phyloP scores from a whole-genome alignment of 441 rosid genomes.

The Populus hybrid region DNA sequence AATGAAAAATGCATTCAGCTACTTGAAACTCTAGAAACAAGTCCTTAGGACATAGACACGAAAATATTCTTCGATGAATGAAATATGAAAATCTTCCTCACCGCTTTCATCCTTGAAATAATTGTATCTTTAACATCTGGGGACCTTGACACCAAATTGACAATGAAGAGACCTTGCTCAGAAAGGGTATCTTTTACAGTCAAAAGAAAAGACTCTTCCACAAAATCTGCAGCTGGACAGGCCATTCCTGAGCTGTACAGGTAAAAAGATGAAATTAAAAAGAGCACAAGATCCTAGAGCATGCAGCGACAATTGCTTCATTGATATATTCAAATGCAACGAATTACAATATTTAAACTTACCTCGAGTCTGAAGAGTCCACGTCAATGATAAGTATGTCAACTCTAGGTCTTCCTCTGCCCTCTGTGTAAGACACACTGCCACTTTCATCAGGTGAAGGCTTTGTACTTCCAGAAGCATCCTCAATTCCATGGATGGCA shows the following conservation, averaged over 20 bases:
- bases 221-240: slow-evolving; percentile 87
- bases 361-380: slow-evolving; percentile 90
- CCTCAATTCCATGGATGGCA: slow-evolving; percentile 16
- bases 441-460: slow-evolving; percentile 30
- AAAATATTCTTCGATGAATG: background rate
- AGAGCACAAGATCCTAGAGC: background rate
- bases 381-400: slow-evolving; percentile 85
- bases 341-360: background rate
- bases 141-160: slow-evolving; percentile 89
- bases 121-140: slow-evolving; percentile 61
- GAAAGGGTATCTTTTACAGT: slow-evolving; percentile 62
- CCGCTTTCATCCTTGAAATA: slow-evolving; percentile 75
- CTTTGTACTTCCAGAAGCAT: slow-evolving; percentile 17
- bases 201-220: slow-evolving; percentile 72
- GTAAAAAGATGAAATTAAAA: slow-evolving; percentile 4
- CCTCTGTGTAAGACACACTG: slow-evolving; percentile 19
- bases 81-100: slow-evolving; percentile 27
- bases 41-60: background rate
- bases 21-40: background rate
- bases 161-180: slow-evolving; percentile 71
- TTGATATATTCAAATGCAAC: background rate
- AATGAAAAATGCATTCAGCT: too few species aligned
- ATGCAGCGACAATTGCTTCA: background rate
- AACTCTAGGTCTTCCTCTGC: slow-evolving; percentile 24
- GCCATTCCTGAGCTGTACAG: slow-evolving; percentile 75